phyloP scores from a whole-genome alignment of 169 alveolate species.

The Plasmodium yoelii region DNA sequence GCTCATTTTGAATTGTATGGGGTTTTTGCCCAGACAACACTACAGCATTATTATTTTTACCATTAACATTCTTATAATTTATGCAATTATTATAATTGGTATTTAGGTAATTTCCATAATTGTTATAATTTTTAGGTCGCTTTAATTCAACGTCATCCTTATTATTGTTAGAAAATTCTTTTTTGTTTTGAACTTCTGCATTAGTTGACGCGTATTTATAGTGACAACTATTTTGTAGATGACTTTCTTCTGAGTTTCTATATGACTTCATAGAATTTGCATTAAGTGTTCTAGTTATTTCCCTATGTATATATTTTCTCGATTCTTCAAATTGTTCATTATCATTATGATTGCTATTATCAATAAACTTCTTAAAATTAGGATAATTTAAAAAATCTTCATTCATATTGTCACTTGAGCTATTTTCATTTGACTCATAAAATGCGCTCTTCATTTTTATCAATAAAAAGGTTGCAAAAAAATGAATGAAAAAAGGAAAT shows the following conservation, averaged over 20 bases:
- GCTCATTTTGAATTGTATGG: slow-evolving; percentile 2
- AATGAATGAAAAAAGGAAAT: slow-evolving; percentile 4
- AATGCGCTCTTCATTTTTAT: slow-evolving; percentile 37
- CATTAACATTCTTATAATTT: not conserved
- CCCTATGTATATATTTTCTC: slow-evolving; percentile 71
- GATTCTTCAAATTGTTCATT: slow-evolving; percentile 70
- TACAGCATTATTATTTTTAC: not conserved
- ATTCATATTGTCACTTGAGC: slow-evolving; percentile 35
- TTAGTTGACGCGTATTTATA: slow-evolving; percentile 6
- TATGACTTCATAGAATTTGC: slow-evolving; percentile 36
- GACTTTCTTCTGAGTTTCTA: slow-evolving; percentile 21
- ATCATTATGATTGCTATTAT: slow-evolving; percentile 38
- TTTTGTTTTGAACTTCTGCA: slow-evolving; percentile 18
- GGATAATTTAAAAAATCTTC: slow-evolving; percentile 63
- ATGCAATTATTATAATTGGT: not conserved
- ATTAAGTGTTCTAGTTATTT: slow-evolving; percentile 67
- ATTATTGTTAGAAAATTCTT: slow-evolving; percentile 19
- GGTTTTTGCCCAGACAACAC: slow-evolving; percentile 2
- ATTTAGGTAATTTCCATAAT: slow-evolving; percentile 2
- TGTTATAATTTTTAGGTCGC: slow-evolving; percentile 9
- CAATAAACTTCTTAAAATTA: slow-evolving; percentile 49
- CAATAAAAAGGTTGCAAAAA: not conserved
- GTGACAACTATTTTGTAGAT: not conserved
- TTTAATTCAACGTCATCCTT: slow-evolving; percentile 3
- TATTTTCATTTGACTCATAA: slow-evolving; percentile 29